Evolutionary conservation across 441 rosid genomes (phyloP).

Genomic region (Breynia disticha): DNA sequence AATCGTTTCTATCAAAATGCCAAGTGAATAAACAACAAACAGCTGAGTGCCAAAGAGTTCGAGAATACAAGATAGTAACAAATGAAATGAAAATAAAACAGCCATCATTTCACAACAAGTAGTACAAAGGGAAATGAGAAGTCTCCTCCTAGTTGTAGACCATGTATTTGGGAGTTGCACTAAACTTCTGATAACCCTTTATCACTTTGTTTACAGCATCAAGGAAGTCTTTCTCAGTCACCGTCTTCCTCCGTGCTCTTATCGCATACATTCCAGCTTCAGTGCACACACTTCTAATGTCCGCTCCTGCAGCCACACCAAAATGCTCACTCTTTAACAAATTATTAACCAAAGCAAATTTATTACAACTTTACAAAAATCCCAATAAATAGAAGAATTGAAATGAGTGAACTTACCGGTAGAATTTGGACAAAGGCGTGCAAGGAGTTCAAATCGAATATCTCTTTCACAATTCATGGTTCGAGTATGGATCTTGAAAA

Average conservation of each 20-base stretch:
- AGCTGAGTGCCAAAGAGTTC: too few relatives aligned
- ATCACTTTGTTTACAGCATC: slow-evolving; percentile 96
- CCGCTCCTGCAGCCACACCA: slow-evolving; percentile 58
- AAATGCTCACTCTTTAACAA: not conserved
- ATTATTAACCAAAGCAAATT: not conserved
- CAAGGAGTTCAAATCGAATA: slow-evolving; percentile 80
- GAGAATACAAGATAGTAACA: too few relatives aligned
- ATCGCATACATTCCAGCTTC: slow-evolving; percentile 99
- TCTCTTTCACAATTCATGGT: slow-evolving; percentile 95
- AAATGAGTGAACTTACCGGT: slow-evolving; percentile 37
- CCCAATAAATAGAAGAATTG: not conserved
- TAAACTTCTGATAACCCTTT: slow-evolving; percentile 90
- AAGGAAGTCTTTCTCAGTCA: slow-evolving; percentile 89
- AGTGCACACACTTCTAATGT: slow-evolving; percentile 95
- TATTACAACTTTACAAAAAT: not conserved
- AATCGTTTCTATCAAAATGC: too few relatives aligned
- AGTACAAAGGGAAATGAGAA: too few relatives aligned
- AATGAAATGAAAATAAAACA: too few relatives aligned
- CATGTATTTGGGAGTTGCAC: slow-evolving; percentile 95
- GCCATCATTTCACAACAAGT: too few relatives aligned
- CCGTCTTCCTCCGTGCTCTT: slow-evolving; percentile 87
- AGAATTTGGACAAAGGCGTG: slow-evolving; percentile 94
- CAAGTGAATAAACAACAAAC: too few relatives aligned
- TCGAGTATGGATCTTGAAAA: slow-evolving; percentile 89
- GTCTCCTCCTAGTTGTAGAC: slow-evolving; percentile 52